Evolutionary conservation across 768 basidiomycete genomes (phyloP), one percentile per base, ranked within the genome.

Genomic region (Tricholoma hemisulphureum): DNA sequence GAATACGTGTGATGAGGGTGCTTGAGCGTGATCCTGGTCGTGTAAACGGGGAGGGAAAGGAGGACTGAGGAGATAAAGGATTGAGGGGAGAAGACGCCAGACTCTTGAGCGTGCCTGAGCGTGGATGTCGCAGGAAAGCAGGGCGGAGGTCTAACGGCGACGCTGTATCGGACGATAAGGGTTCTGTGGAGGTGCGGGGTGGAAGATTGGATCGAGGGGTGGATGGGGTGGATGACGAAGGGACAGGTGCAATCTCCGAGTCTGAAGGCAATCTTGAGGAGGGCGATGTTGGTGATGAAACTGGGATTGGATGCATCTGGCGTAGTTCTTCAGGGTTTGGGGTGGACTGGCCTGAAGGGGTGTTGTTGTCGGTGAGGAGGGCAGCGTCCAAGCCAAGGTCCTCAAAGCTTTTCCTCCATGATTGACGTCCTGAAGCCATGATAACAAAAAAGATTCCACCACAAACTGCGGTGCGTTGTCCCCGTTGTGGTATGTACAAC

Each of bases 381-480:
- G 59, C 49, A 13, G 64, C 41, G 13, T 64, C 60, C 31, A 62
- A 64, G 52, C 66, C 64, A 28, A 65, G 54, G 2, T 65, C 66
- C 37, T 66, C 64, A 51, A 62, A 60, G 53, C 64, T 57, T 28
- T 65, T 60, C 24, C 62, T 52, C 66, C 71, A 69, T 39, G 67
- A 56, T 52, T 57, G 37, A 10, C 61, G 57, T 51, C 57, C 34
- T 23, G 53, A 46, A 37, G 57, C 9, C 62, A 63, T 65, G 46
- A 57, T 58, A 57, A 55, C 53, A n/a, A n/a, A n/a, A n/a, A n/a
- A n/a, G n/a, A n/a, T n/a, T n/a, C n/a, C n/a, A n/a, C n/a, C n/a
- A n/a, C n/a, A n/a, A n/a, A n/a, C n/a, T 46, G 57, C 61, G 65
- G 65, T 55, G 59, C 51, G 4, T 29, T 50, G 51, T 51, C 45